phyloP scores from a whole-genome alignment of 1,284 basidiomycete species.

The Chalciporus piperatoides region DNA sequence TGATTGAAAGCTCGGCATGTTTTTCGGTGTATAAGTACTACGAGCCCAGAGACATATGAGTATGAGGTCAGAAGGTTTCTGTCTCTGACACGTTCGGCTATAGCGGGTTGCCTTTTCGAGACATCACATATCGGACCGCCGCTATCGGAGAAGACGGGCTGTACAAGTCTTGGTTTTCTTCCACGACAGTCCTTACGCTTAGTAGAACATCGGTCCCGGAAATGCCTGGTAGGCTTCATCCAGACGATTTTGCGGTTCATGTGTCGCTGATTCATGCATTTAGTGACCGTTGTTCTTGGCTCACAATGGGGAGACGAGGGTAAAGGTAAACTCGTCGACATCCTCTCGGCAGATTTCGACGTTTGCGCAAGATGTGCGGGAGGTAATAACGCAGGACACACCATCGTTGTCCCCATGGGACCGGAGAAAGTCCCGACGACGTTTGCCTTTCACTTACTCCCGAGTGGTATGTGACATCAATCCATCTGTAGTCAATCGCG shows the following conservation, averaged over 20 bases:
- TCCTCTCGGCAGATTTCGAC: conserved; percentile 85
- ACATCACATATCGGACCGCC: conserved; percentile 7
- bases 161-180: conserved; percentile 1
- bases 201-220: conserved; percentile 3
- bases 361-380: conserved; percentile 96
- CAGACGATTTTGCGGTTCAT: not conserved
- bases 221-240: conserved; percentile 28
- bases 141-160: conserved; percentile 1
- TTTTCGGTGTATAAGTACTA: too few relatives aligned
- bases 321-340: conserved; percentile 94
- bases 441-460: conserved; percentile 95
- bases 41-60: too few relatives aligned
- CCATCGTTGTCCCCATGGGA: conserved; percentile 83
- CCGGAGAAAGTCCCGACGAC: conserved; percentile 71
- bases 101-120: conserved; percentile 16
- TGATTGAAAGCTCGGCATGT: conserved; percentile 59
- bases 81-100: too few relatives aligned
- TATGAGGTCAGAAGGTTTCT: too few relatives aligned
- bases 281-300: conserved; percentile 79
- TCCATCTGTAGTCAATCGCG: not conserved
- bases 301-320: conserved; percentile 97
- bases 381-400: conserved; percentile 98
- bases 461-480: conserved; percentile 64
- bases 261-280: conserved; percentile 5
- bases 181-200: conserved; percentile 8